Evolutionary conservation across 2,329 filamentous ascomycete species (phyloP).

Genomic region (Microdochium nivale): DNA sequence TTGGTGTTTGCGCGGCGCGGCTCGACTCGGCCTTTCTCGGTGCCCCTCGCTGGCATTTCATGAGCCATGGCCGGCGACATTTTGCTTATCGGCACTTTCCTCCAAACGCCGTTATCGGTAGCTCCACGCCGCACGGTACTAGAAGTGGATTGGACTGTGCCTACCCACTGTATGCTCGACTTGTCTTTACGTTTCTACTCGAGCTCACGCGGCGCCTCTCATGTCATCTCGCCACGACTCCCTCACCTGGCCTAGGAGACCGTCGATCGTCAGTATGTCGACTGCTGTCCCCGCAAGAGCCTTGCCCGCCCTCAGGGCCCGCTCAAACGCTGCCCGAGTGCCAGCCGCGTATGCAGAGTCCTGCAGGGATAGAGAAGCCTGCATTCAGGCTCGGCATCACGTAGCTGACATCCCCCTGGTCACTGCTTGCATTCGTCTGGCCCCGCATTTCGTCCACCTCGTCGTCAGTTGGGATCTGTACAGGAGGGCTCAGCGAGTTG

Average conservation of each 20-base stretch:
- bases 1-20: no score
- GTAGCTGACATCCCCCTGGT: constrained; percentile 51
- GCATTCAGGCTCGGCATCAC: constrained; percentile 45
- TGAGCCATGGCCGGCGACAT: no score
- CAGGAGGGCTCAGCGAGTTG: constrained; percentile 28
- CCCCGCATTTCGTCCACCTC: constrained; percentile 31
- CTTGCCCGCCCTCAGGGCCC: constrained; percentile 36
- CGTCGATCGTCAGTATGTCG: constrained; percentile 33
- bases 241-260: constrained; percentile 31
- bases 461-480: constrained; percentile 23
- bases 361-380: constrained; percentile 41
- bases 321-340: constrained; percentile 35
- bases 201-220: constrained; percentile 6
- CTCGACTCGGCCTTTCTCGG: no score
- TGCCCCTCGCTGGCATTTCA: no score
- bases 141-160: no score
- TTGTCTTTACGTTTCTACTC: constrained; percentile 11
- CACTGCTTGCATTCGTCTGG: constrained; percentile 43
- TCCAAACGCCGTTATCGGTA: no score
- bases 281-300: constrained; percentile 37
- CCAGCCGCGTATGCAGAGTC: constrained; percentile 43
- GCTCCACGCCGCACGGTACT: constrained; percentile 11
- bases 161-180: no score
- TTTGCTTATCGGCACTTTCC: no score
- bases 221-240: constrained; percentile 25